Percentiles rank a stretch among this genome's conserved stretches.
phyloP scores from a whole-genome alignment of 2,329 filamentous ascomycete species.

The Apiospora arundinis region DNA sequence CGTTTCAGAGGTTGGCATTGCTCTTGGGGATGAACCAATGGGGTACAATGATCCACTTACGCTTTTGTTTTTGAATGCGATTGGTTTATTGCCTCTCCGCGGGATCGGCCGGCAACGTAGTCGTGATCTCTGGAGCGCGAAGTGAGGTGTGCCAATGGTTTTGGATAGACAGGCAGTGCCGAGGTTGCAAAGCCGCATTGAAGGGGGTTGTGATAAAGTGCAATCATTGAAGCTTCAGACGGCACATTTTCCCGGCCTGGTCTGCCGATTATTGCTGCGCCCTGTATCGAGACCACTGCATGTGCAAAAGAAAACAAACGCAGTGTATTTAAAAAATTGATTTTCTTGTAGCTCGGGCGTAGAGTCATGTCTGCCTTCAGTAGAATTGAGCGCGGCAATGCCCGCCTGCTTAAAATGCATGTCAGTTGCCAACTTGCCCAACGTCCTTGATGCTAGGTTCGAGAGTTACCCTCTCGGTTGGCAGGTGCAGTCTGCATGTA shows the following conservation, averaged over 20 bases:
- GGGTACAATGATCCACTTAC: not conserved
- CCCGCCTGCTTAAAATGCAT: not conserved
- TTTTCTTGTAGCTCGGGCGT: not conserved
- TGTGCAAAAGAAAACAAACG: not conserved
- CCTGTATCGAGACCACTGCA: not conserved
- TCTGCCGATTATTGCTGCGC: not conserved
- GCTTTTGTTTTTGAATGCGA: not conserved
- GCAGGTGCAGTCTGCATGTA: not conserved
- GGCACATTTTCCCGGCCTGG: not conserved
- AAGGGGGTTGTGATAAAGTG: not conserved
- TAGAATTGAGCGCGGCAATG: not conserved
- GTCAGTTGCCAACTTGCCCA: no score
- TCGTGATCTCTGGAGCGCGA: not conserved
- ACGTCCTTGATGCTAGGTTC: not conserved
- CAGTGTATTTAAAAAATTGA: not conserved
- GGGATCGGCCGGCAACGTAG: not conserved
- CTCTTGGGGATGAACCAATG: not conserved
- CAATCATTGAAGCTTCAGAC: no score
- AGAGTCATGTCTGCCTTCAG: no score
- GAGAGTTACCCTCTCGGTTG: not conserved
- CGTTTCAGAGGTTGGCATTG: not conserved
- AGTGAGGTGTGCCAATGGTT: not conserved
- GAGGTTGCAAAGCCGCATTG: not conserved
- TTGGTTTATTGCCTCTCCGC: not conserved
- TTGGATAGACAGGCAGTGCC: not conserved